Percentiles rank a stretch among this genome's conserved stretches.
phyloP scores from a whole-genome alignment of 495 filamentous ascomycete genomes.

The Daldinia loculata region DNA sequence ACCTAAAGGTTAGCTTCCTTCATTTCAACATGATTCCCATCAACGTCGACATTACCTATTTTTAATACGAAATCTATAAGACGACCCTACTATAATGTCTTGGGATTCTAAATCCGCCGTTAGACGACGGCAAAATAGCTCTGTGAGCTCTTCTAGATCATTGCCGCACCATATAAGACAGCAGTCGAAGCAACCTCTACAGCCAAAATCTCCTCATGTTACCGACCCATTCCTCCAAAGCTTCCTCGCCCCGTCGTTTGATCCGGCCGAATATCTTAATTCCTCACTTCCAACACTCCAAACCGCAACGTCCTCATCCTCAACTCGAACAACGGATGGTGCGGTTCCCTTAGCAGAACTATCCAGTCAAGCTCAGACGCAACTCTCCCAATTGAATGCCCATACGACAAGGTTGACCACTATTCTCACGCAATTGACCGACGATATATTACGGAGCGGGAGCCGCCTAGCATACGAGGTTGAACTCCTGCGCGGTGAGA shows the following conservation, averaged over 20 bases:
- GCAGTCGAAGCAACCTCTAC: conserved; percentile 43
- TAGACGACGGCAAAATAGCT: conserved; percentile 52
- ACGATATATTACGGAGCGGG: conserved; percentile 90
- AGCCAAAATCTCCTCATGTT: conserved; percentile 63
- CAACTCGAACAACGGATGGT: conserved; percentile 41
- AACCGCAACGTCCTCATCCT: conserved; percentile 34
- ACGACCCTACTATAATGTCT: conserved; percentile 38
- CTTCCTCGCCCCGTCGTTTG: conserved; percentile 78
- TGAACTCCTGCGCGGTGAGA: conserved; percentile 88
- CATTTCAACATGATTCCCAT: neutral
- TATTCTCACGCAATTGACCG: conserved; percentile 85
- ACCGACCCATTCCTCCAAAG: conserved; percentile 68
- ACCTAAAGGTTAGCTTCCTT: neutral
- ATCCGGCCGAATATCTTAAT: conserved; percentile 84
- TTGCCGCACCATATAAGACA: conserved; percentile 40
- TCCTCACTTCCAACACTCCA: conserved; percentile 72
- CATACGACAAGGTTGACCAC: conserved; percentile 86
- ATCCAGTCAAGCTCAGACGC: conserved; percentile 80
- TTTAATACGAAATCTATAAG: neutral
- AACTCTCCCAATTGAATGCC: conserved; percentile 85
- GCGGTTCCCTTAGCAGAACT: conserved; percentile 77
- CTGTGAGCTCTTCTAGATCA: conserved; percentile 33
- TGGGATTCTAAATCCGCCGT: conserved; percentile 49
- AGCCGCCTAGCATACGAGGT: conserved; percentile 93
- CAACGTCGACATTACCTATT: neutral